Base-by-base conservation (phyloP, 1,284 basidiomycete species). In the Vanrija sp. region DNA sequence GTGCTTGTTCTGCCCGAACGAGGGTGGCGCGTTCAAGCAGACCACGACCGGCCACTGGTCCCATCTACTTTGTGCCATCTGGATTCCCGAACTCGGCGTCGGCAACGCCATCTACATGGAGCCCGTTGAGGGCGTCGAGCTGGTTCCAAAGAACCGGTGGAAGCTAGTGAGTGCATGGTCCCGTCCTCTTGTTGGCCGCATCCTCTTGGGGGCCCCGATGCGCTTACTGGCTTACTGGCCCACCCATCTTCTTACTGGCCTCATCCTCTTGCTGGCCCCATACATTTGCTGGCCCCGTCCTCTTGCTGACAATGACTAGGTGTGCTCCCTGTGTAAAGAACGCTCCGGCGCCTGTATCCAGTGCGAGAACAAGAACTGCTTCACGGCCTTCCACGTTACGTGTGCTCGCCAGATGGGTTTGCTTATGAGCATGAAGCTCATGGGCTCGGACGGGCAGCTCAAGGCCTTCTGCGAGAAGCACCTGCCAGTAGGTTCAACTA, bases 21-120 rank as follows among this genome's bases (percentile, higher is more conserved):
- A 97, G 76, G 94, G 91, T 12, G 96, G 95, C 12, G 96, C 96
- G 3, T 99, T 98, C 82, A 99, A 99, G 72, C 96, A 98, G 78
- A 98, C 96, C 0, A 84, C 86, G 0, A 83, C 86, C 21, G 92
- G 91, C 0, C 88, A 93, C 60, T 99, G 96, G 96, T 89, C 92
- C 0, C 96, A 99, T 74, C 79, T 99, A 0, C 81, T 98, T 1
- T 99, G 96, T 69, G 93, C 95, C 4, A 96, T 98, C 62, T 98
- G 93, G 91, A 87, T 98, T 5, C 94, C 96, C 0, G 96, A 98
- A 73, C 92, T 92, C 8, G 85, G 88, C 40, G 91, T 98, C 6
- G 87, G 88, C 34, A 98, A 98, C 72, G 87, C 93, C 7, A 88
- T 94, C 10, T 97, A 98, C 75, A 98, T 98, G 95, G 96, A 98